Base-by-base conservation (phyloP, 2,329 filamentous ascomycete genomes). In the Fusarium nurragi region DNA sequence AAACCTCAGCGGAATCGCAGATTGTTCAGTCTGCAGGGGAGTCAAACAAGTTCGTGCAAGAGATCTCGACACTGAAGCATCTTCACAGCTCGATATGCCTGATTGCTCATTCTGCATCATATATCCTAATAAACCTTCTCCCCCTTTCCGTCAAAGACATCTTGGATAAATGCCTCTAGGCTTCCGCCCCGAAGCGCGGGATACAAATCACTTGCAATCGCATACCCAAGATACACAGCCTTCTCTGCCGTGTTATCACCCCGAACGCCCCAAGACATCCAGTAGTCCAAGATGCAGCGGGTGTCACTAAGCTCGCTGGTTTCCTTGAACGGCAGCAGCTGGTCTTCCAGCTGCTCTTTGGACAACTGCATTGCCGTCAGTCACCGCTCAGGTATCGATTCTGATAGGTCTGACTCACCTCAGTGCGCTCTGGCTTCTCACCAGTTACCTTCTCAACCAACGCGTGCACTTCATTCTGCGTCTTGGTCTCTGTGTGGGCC, bases 181-280 rank as follows among this genome's bases (percentile, higher is more conserved):
- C 54, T 59, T n/a, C 18, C 19, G 5, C 38, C 54, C 4, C 28
- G 39, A 4, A 59, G 38, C 8, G 25, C 22, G 1, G 56, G 56
- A 22, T 52, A 59, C 22, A 59, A 4, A n/a, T 59, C 54, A 13
- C 51, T 59, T 5, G 32, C 54, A 19, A 59, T 38, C 8, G 52
- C 8, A 30, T 59, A 59, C 7, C 54, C 56, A 25, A 59, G 45
- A 12, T 59, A 59, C 4, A 21, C 22, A 2, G 56, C 54, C 3
- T 59, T 59, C 13, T 44, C 38, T 0, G 54, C 25, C 4, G 54
- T 59, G 8, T 59, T 59, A 6, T 59, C 56, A 18, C 56, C 54
- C 4, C 56, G 54, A 14, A 59, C 18, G 8, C 56, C 54, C 54
- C 54, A 59, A 9, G 54, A 52, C 30, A 39, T 34, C 54, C 56